A percentile compares a stretch with the other conserved stretches of the same genome.
These are phyloP conservation scores for Aureobasidium sp. DNA, from an alignment of 2,329 filamentous ascomycete species.

Conservation along the genomic window DNA sequence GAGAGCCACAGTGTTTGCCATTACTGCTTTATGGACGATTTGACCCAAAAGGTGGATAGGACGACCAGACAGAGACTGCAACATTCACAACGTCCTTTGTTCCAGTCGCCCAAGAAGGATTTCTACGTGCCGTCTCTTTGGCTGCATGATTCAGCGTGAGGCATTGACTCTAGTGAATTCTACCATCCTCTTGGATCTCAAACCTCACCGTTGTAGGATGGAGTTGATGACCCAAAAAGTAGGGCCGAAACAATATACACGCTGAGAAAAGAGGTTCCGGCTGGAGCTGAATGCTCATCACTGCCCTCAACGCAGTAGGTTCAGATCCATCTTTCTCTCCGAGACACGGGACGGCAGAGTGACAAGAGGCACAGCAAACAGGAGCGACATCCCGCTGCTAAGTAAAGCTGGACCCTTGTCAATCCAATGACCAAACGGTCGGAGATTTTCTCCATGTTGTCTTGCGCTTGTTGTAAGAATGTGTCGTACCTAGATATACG, in stretches of 20 bases:
- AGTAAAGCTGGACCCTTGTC: not conserved
- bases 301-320: not conserved
- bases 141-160: not conserved
- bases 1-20: not conserved
- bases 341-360: slow-evolving; percentile 5
- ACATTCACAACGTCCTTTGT: not conserved
- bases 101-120: not conserved
- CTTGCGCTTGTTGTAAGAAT: not conserved
- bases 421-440: slow-evolving; percentile 1
- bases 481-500: not conserved
- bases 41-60: too few relatives aligned
- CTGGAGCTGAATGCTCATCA: not conserved
- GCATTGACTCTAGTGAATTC: not conserved
- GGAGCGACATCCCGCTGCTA: not conserved
- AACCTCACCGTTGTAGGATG: too few relatives aligned
- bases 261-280: not conserved
- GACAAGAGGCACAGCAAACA: not conserved
- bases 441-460: not conserved
- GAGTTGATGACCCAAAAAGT: not conserved
- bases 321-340: not conserved
- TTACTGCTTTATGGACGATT: too few relatives aligned
- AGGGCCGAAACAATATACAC: slow-evolving; percentile 8
- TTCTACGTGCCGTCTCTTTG: not conserved
- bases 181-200: not conserved
- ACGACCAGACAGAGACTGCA: too few relatives aligned